phyloP scores from a whole-genome alignment of 768 basidiomycete genomes.

The Collybia nuda region DNA sequence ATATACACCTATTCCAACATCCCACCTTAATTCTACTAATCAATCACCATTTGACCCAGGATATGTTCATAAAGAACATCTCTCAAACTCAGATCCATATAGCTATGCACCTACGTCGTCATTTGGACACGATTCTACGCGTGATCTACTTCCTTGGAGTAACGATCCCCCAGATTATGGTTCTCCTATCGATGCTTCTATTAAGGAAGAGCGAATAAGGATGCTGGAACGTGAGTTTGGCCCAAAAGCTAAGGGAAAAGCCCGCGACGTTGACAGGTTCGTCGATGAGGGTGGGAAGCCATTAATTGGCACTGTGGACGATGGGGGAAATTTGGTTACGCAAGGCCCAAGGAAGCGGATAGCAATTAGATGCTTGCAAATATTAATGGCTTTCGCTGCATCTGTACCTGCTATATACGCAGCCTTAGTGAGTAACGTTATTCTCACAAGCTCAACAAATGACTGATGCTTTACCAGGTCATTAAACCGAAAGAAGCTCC shows the following conservation, averaged over 20 bases:
- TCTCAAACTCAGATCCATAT: slow-evolving; percentile 30
- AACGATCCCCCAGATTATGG: slow-evolving; percentile 44
- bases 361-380: slow-evolving; percentile 45
- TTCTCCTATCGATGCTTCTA: slow-evolving; percentile 40
- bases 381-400: slow-evolving; percentile 49
- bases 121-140: slow-evolving; percentile 38
- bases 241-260: slow-evolving; percentile 30
- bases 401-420: slow-evolving; percentile 61
- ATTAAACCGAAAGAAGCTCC: slow-evolving; percentile 53
- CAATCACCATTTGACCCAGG: slow-evolving; percentile 35
- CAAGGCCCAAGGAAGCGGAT: slow-evolving; percentile 62
- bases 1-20: slow-evolving; percentile 23
- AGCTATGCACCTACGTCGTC: slow-evolving; percentile 31
- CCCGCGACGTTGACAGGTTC: slow-evolving; percentile 19
- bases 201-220: slow-evolving; percentile 67
- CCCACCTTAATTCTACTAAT: slow-evolving; percentile 20
- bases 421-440: slow-evolving; percentile 48
- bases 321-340: slow-evolving; percentile 58
- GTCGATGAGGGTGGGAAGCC: slow-evolving; percentile 48
- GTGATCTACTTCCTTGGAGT: slow-evolving; percentile 54
- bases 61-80: slow-evolving; percentile 23
- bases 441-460: too few relatives aligned
- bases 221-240: slow-evolving; percentile 74
- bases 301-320: slow-evolving; percentile 57
- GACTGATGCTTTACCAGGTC: slow-evolving; percentile 29